Conservation (phyloP, 768 basidiomycete species). For the Hericium coralloides region DNA sequence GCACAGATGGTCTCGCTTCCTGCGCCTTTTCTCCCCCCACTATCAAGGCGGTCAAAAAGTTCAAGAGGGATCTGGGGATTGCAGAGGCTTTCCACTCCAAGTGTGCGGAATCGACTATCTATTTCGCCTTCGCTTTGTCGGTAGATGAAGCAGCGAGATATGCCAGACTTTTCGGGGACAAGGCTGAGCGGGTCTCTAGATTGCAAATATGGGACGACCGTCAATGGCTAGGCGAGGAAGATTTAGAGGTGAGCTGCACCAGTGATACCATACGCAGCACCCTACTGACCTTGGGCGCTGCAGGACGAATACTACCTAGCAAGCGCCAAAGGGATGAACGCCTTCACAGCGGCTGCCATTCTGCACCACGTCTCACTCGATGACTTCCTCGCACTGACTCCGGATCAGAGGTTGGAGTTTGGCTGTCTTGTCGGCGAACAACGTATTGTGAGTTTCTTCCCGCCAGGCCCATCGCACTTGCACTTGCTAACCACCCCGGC, state of each 20-base stretch:
- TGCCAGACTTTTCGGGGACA: slow-evolving; percentile 49
- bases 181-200: slow-evolving; percentile 36
- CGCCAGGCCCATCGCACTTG: no score
- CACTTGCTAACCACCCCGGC: no score
- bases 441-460: slow-evolving; percentile 9
- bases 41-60: slow-evolving; percentile 59
- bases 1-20: neutral
- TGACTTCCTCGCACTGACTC: slow-evolving; percentile 34
- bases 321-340: slow-evolving; percentile 53
- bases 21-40: slow-evolving; percentile 58
- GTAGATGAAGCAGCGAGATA: slow-evolving; percentile 49
- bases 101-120: slow-evolving; percentile 31
- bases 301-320: slow-evolving; percentile 59
- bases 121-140: slow-evolving; percentile 54
- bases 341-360: slow-evolving; percentile 58
- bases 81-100: slow-evolving; percentile 52
- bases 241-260: slow-evolving; percentile 32
- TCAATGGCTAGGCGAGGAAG: slow-evolving; percentile 24
- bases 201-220: slow-evolving; percentile 42
- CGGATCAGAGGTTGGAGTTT: slow-evolving; percentile 9
- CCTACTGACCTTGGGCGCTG: slow-evolving; percentile 2
- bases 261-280: neutral
- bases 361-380: slow-evolving; percentile 45
- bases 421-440: slow-evolving; percentile 1
- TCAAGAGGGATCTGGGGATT: slow-evolving; percentile 54